These are phyloP conservation scores for Retiboletus flavoniger DNA, from an alignment of 1,284 basidiomycete genomes.

Conservation along the genomic window DNA sequence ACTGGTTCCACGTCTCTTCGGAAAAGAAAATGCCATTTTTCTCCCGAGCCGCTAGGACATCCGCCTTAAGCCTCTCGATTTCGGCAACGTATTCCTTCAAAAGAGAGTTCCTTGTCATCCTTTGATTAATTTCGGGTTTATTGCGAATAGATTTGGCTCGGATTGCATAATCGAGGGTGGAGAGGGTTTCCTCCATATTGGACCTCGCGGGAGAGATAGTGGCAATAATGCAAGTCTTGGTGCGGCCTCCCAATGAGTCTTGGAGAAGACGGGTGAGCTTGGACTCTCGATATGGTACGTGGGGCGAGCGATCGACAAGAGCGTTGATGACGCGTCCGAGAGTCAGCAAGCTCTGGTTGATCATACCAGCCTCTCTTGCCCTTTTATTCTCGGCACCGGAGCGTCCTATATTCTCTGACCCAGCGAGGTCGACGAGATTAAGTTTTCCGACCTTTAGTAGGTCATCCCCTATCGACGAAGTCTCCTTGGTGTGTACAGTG, in stretches of 20 bases:
- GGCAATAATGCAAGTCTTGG: slow-evolving; percentile 98
- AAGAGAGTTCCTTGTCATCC: slow-evolving; percentile 89
- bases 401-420: slow-evolving; percentile 96
- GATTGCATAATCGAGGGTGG: slow-evolving; percentile 96
- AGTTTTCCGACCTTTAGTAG: slow-evolving; percentile 92
- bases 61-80: slow-evolving; percentile 91
- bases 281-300: slow-evolving; percentile 93
- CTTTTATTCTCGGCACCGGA: slow-evolving; percentile 95
- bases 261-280: slow-evolving; percentile 97
- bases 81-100: slow-evolving; percentile 96
- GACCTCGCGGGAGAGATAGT: slow-evolving; percentile 90
- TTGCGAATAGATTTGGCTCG: slow-evolving; percentile 96
- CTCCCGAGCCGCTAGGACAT: slow-evolving; percentile 86
- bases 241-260: slow-evolving; percentile 97
- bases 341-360: slow-evolving; percentile 96
- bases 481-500: slow-evolving; percentile 91
- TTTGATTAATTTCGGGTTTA: slow-evolving; percentile 93
- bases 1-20: slow-evolving; percentile 84
- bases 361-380: slow-evolving; percentile 97
- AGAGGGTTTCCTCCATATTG: slow-evolving; percentile 96
- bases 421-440: slow-evolving; percentile 96
- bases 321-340: slow-evolving; percentile 97
- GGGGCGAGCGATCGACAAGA: slow-evolving; percentile 86
- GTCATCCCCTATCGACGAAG: slow-evolving; percentile 78
- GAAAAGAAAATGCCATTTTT: slow-evolving; percentile 95